Conservation (phyloP, 2,329 filamentous ascomycete species). For the Massarina eburnea region DNA sequence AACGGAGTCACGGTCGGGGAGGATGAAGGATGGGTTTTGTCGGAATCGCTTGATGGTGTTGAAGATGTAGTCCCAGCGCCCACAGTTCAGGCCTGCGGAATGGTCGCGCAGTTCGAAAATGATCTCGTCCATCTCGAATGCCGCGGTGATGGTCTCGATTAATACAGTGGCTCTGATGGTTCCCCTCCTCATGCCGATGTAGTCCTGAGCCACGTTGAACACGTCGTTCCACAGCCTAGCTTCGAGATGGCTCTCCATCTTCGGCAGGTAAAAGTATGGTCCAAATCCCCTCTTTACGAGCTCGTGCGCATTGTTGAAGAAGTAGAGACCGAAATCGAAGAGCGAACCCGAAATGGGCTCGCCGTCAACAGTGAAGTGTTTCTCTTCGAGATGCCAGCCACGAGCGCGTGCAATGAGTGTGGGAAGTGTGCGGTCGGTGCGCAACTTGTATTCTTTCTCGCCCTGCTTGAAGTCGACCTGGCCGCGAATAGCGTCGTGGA, state of each 20-base stretch:
- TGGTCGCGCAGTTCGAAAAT: conserved; percentile 99
- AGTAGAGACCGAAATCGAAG: conserved; percentile 98
- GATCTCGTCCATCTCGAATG: conserved; percentile 99
- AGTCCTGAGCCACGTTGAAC: conserved; percentile 95
- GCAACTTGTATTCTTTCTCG: conserved; percentile 94
- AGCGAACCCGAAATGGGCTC: conserved; percentile 90
- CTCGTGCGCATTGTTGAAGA: conserved; percentile 96
- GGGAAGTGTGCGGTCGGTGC: conserved; percentile 81
- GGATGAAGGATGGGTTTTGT: conserved; percentile 86
- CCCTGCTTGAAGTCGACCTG: conserved; percentile 97
- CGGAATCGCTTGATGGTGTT: conserved; percentile 99
- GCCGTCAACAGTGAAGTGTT: conserved; percentile 93
- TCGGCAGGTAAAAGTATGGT: conserved; percentile 97
- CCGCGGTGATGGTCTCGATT: conserved; percentile 96
- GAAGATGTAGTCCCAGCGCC: conserved; percentile 99
- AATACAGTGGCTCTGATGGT: conserved; percentile 94
- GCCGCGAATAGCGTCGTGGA: conserved; percentile 91
- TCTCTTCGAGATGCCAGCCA: conserved; percentile 98
- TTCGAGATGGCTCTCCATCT: conserved; percentile 98
- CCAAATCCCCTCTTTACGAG: conserved; percentile 80
- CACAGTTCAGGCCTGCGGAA: conserved; percentile 94
- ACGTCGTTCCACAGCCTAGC: conserved; percentile 97
- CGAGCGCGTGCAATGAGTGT: conserved; percentile 93
- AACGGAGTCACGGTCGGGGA: conserved; percentile 85
- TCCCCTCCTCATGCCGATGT: conserved; percentile 82